phyloP scores from a whole-genome alignment of 2,329 filamentous ascomycete species.

The Aspergillus versicolor region DNA sequence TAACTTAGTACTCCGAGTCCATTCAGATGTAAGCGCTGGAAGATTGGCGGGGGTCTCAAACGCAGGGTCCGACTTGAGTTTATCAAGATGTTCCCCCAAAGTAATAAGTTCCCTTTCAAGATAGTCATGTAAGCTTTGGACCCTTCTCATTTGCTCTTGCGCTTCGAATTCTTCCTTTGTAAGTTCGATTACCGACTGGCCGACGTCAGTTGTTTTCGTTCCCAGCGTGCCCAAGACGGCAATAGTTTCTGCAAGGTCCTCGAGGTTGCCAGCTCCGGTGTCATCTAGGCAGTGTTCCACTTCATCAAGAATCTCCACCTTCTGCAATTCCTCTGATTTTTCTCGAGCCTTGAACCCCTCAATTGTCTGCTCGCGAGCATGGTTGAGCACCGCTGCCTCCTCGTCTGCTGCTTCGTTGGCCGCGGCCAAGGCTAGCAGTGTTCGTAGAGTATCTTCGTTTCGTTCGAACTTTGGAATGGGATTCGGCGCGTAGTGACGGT shows the following conservation, averaged over 20 bases:
- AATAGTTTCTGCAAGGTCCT: constrained; percentile 57
- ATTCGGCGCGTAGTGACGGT: constrained; percentile 64
- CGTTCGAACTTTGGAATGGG: constrained; percentile 75
- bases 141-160: constrained; percentile 57
- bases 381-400: constrained; percentile 35
- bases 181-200: constrained; percentile 55
- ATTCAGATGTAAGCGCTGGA: constrained; percentile 69
- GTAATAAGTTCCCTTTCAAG: constrained; percentile 52
- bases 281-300: constrained; percentile 55
- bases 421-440: constrained; percentile 69
- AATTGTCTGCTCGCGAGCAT: constrained; percentile 38
- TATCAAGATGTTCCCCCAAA: constrained; percentile 29
- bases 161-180: constrained; percentile 54
- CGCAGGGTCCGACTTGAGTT: constrained; percentile 31
- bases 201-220: constrained; percentile 52
- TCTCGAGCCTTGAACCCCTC: constrained; percentile 31
- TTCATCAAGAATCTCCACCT: constrained; percentile 50
- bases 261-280: constrained; percentile 56
- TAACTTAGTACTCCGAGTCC: constrained; percentile 69
- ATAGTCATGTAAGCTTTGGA: constrained; percentile 57
- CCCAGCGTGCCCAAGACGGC: constrained; percentile 52
- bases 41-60: constrained; percentile 60
- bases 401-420: constrained; percentile 69
- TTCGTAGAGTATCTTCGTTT: constrained; percentile 77
- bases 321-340: constrained; percentile 29